phyloP scores from a whole-genome alignment of 2,329 filamentous ascomycete species.

The Cylindrodendrum hubeiense region DNA sequence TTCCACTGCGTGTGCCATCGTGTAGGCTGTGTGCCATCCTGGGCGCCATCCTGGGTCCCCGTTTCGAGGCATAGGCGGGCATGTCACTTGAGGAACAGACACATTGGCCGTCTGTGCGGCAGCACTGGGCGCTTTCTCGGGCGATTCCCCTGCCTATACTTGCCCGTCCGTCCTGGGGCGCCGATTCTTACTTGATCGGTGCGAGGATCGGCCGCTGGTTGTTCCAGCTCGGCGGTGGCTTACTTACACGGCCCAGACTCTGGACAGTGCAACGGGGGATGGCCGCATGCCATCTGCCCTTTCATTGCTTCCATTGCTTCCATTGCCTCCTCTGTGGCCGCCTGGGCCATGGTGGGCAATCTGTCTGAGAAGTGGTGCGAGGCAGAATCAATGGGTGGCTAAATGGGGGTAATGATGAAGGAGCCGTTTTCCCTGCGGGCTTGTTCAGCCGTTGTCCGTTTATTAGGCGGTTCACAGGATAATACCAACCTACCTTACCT shows the following conservation, averaged over 20 bases:
- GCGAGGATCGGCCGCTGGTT: conserved; percentile 26
- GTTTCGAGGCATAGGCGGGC: background rate
- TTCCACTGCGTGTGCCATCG: too few species aligned
- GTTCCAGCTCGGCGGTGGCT: background rate
- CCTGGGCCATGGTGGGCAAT: background rate
- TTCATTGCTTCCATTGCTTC: background rate
- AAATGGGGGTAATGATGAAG: background rate
- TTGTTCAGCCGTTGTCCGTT: conserved; percentile 10
- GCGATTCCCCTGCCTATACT: conserved; percentile 2
- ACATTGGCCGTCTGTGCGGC: background rate
- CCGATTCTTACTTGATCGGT: background rate
- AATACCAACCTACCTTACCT: too few species aligned
- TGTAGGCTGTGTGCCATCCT: too few species aligned
- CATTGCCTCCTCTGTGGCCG: background rate
- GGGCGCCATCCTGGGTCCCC: background rate
- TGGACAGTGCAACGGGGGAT: background rate
- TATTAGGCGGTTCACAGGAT: conserved; percentile 6
- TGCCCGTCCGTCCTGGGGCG: background rate
- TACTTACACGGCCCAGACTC: conserved; percentile 14
- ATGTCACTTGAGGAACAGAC: background rate
- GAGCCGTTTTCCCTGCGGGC: background rate
- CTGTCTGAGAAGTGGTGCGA: background rate
- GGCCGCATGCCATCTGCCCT: conserved; percentile 3
- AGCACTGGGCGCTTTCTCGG: background rate
- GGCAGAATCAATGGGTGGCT: background rate